Percentiles rank a stretch among this genome's conserved stretches.
phyloP scores from a whole-genome alignment of 306 rosid genomes.

The Gillenia trifoliata region DNA sequence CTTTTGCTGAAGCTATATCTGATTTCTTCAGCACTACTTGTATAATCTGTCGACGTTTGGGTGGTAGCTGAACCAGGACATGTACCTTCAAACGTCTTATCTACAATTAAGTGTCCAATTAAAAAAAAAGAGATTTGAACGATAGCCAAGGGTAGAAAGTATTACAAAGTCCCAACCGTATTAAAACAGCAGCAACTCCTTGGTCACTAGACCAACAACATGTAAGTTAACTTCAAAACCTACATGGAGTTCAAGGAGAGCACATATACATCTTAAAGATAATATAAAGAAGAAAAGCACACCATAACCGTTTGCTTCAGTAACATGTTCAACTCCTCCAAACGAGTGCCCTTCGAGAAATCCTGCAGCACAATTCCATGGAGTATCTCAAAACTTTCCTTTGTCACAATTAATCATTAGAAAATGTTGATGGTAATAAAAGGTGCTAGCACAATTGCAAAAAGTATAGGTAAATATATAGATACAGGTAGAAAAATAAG shows the following conservation, averaged over 20 bases:
- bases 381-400: conserved; percentile 12
- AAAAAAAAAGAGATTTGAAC: conserved; percentile 3
- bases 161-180: too few relatives aligned
- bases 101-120: conserved; percentile 34
- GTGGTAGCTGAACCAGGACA: conserved; percentile 82
- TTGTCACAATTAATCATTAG: conserved; percentile 7
- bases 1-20: conserved; percentile 76
- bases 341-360: conserved; percentile 83
- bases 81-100: conserved; percentile 94
- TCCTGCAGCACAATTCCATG: conserved; percentile 60
- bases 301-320: conserved; percentile 94
- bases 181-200: too few relatives aligned
- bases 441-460: background rate
- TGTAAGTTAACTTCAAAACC: background rate
- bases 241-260: background rate
- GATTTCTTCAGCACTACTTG: conserved; percentile 61
- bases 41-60: conserved; percentile 85
- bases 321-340: conserved; percentile 91
- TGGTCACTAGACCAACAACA: background rate
- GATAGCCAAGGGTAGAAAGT: background rate
- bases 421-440: conserved; percentile 5
- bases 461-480: background rate
- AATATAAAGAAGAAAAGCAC: conserved; percentile 23
- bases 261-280: background rate
- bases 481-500: background rate